phyloP scores from a whole-genome alignment of 2,329 filamentous ascomycete species.

The Stemphylium lycopersici region DNA sequence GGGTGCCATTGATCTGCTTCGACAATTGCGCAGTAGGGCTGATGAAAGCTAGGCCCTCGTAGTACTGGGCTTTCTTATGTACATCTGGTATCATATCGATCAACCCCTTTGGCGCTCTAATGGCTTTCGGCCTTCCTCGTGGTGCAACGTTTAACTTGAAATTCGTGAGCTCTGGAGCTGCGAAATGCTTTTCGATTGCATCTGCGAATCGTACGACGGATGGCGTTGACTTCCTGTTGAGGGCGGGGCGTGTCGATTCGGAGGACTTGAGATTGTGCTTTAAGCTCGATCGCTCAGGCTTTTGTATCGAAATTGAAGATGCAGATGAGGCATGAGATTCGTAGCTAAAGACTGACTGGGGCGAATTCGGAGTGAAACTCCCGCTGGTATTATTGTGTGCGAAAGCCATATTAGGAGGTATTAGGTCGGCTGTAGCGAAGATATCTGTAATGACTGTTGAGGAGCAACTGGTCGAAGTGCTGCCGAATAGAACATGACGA shows the following conservation, averaged over 20 bases:
- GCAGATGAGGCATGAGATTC: conserved; percentile 28
- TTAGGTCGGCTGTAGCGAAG: conserved; percentile 1
- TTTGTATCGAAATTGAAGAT: conserved; percentile 8
- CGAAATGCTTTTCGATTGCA: conserved; percentile 13
- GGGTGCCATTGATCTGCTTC: conserved; percentile 11
- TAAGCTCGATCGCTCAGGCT: conserved; percentile 23
- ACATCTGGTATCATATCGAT: conserved; percentile 16
- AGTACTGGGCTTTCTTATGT: conserved; percentile 8
- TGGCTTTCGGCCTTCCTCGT: conserved; percentile 1
- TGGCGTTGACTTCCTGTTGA: conserved; percentile 24
- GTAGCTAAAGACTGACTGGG: conserved; percentile 22
- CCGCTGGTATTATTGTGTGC: conserved; percentile 20
- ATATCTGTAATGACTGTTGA: neutral
- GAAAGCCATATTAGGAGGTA: conserved; percentile 10
- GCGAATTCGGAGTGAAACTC: conserved; percentile 25
- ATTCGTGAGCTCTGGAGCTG: conserved; percentile 22
- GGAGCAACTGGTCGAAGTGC: conserved; percentile 10
- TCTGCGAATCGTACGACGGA: conserved; percentile 35
- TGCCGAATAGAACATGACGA: conserved; percentile 6
- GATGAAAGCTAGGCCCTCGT: conserved; percentile 4
- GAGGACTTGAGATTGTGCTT: conserved; percentile 32
- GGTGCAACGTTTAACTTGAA: conserved; percentile 12
- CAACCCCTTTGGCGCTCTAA: conserved; percentile 5
- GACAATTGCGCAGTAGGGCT: conserved; percentile 10
- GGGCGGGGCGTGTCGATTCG: conserved; percentile 16